Conservation (phyloP, 1,284 basidiomycete genomes). For the Rhodotorula sp. region DNA sequence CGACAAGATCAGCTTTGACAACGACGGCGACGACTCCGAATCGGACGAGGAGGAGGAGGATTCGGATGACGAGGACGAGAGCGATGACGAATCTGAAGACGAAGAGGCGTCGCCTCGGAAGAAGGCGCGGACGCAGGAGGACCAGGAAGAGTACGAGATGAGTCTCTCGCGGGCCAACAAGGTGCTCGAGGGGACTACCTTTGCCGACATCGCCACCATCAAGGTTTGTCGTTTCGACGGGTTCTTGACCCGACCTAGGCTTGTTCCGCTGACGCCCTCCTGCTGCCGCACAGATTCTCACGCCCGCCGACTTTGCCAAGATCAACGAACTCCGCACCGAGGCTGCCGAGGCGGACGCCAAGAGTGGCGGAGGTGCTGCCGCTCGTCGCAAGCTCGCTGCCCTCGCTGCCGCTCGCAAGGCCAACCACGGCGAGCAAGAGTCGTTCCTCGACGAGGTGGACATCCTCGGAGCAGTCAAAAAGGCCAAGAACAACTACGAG, state of each 20-base stretch:
- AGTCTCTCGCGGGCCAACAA: constrained; percentile 36
- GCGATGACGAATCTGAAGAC: constrained; percentile 29
- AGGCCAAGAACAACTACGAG: constrained; percentile 88
- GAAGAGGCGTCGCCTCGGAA: constrained; percentile 40
- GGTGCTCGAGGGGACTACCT: constrained; percentile 26
- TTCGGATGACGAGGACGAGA: constrained; percentile 47
- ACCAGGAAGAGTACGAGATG: constrained; percentile 37
- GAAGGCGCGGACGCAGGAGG: constrained; percentile 41
- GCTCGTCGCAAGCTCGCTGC: constrained; percentile 83
- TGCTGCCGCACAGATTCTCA: constrained; percentile 69
- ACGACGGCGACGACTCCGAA: neutral
- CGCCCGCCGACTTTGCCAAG: constrained; percentile 93
- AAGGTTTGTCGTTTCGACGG: constrained; percentile 57
- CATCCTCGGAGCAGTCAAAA: constrained; percentile 92
- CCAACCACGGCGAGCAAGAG: constrained; percentile 55
- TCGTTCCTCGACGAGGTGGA: constrained; percentile 82
- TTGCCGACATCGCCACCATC: constrained; percentile 61
- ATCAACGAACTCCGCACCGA: constrained; percentile 84
- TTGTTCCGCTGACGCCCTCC: neutral
- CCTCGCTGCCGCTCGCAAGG: constrained; percentile 59
- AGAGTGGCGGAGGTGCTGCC: constrained; percentile 67
- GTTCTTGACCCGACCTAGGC: neutral
- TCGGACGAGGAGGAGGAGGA: constrained; percentile 27
- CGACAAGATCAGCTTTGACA: constrained; percentile 10
- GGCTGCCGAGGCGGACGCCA: constrained; percentile 71